A percentile compares a stretch with the other conserved stretches of the same genome.
Conservation (phyloP, 2,329 filamentous ascomycete species). For the Coniella lustricola region DNA sequence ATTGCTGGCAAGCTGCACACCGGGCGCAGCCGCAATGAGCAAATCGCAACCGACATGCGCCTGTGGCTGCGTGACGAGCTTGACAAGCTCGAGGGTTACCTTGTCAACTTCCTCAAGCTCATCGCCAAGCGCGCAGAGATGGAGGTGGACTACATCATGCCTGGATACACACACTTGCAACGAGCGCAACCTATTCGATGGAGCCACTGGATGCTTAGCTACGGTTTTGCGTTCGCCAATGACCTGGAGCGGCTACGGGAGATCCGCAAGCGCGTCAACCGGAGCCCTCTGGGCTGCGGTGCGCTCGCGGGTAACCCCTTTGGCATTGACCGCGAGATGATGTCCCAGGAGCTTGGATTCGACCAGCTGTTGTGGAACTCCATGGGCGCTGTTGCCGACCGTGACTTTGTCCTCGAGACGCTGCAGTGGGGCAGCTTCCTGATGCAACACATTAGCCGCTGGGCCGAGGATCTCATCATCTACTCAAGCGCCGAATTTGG, state of each 20-base stretch:
- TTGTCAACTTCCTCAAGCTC: conserved; percentile 64
- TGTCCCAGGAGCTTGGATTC: conserved; percentile 77
- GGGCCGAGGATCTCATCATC: conserved; percentile 81
- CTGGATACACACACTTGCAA: conserved; percentile 83
- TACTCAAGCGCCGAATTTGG: conserved; percentile 71
- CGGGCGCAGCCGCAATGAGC: conserved; percentile 80
- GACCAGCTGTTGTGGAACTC: conserved; percentile 68
- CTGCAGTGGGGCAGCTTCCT: conserved; percentile 74
- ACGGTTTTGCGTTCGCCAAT: conserved; percentile 61
- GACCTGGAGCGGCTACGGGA: conserved; percentile 74
- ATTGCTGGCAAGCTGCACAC: conserved; percentile 87
- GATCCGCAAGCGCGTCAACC: conserved; percentile 67
- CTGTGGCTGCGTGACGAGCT: conserved; percentile 78
- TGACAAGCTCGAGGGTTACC: conserved; percentile 58
- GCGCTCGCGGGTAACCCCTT: conserved; percentile 79
- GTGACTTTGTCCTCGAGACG: conserved; percentile 76
- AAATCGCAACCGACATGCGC: conserved; percentile 84
- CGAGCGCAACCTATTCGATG: conserved; percentile 73
- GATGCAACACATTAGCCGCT: conserved; percentile 73
- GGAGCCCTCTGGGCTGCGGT: conserved; percentile 63
- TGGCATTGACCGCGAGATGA: conserved; percentile 69
- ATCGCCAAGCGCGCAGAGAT: conserved; percentile 61
- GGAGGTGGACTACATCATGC: conserved; percentile 75
- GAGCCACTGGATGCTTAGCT: conserved; percentile 74
- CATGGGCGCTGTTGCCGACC: conserved; percentile 67